Percentiles rank a stretch among this genome's conserved stretches.
Evolutionary conservation across 2,329 filamentous ascomycete genomes (phyloP).

Genomic region (Colletotrichum somersetense): DNA sequence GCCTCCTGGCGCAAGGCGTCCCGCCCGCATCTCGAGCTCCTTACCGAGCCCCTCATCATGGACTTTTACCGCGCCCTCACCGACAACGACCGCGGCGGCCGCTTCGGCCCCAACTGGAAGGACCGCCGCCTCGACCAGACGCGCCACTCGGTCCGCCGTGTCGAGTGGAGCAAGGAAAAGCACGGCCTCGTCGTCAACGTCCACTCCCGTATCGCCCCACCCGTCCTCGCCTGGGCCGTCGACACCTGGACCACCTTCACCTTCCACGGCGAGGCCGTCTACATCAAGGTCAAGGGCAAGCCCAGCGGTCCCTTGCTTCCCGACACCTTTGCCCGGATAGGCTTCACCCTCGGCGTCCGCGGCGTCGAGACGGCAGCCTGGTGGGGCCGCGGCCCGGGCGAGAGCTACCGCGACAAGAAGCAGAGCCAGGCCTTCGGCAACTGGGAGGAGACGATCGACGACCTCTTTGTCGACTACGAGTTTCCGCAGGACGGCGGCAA

Average conservation of each 20-base stretch:
- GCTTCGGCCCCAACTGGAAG: constrained; percentile 70
- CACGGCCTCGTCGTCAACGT: constrained; percentile 58
- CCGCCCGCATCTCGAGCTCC: constrained; percentile 52
- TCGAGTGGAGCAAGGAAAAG: constrained; percentile 50
- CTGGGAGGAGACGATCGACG: constrained; percentile 61
- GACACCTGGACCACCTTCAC: constrained; percentile 66
- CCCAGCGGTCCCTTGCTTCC: constrained; percentile 64
- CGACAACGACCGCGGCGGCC: constrained; percentile 71
- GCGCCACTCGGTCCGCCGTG: constrained; percentile 55
- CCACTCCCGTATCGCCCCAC: constrained; percentile 69
- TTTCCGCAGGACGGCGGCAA: constrained; percentile 78
- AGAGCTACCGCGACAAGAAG: constrained; percentile 77
- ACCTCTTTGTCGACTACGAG: constrained; percentile 72
- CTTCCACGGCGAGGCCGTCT: constrained; percentile 62
- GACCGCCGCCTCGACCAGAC: constrained; percentile 61
- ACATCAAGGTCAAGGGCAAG: constrained; percentile 62
- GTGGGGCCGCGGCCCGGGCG: constrained; percentile 76
- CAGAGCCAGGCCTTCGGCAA: constrained; percentile 69
- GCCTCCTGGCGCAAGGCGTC: constrained; percentile 55
- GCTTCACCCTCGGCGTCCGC: constrained; percentile 63
- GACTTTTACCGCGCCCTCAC: constrained; percentile 75
- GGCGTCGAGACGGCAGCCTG: constrained; percentile 62
- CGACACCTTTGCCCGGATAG: constrained; percentile 72
- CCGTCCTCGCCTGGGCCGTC: constrained; percentile 72
- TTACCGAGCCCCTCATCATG: constrained; percentile 60